Evolutionary conservation across 1,139 yeast species (phyloP).

Genomic region (Pichia sp.): DNA sequence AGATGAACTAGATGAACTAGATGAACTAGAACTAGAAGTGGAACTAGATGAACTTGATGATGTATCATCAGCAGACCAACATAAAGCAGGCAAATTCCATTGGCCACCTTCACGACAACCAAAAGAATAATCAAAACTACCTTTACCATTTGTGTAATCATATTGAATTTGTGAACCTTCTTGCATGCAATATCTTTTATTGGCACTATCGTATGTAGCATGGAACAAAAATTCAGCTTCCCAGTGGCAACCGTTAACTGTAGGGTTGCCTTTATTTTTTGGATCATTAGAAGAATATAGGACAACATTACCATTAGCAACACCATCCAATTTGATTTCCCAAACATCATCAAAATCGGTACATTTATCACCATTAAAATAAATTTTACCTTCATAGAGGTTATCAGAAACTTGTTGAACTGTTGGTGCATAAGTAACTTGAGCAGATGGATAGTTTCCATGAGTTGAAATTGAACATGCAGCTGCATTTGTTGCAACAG

Average conservation of each 20-base stretch:
- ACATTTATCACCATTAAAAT: conserved; percentile 21
- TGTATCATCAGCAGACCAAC: conserved; percentile 21
- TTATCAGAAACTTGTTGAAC: conserved; percentile 21
- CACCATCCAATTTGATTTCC: conserved; percentile 29
- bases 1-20: not conserved
- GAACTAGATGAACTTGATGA: not conserved
- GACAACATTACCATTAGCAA: conserved; percentile 18
- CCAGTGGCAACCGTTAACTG: conserved; percentile 25
- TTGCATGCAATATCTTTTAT: conserved; percentile 20
- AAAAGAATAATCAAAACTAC: conserved; percentile 24
- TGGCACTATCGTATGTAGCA: conserved; percentile 12
- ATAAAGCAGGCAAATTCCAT: conserved; percentile 22
- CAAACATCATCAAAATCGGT: conserved; percentile 21
- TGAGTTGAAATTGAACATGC: conserved; percentile 6
- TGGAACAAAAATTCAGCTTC: conserved; percentile 22
- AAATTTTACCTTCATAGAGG: conserved; percentile 25
- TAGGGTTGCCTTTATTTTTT: conserved; percentile 10
- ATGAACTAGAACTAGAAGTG: not conserved
- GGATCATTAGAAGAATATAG: conserved; percentile 24
- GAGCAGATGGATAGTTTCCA: conserved; percentile 23
- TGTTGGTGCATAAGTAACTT: conserved; percentile 17
- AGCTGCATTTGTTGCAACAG: conserved; percentile 2
- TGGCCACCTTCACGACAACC: conserved; percentile 27
- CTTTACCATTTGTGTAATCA: conserved; percentile 22
- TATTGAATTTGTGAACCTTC: conserved; percentile 27